A percentile compares a stretch with the other conserved stretches of the same genome.
phyloP scores from a whole-genome alignment of 768 basidiomycete genomes.

The Suillus discolor region DNA sequence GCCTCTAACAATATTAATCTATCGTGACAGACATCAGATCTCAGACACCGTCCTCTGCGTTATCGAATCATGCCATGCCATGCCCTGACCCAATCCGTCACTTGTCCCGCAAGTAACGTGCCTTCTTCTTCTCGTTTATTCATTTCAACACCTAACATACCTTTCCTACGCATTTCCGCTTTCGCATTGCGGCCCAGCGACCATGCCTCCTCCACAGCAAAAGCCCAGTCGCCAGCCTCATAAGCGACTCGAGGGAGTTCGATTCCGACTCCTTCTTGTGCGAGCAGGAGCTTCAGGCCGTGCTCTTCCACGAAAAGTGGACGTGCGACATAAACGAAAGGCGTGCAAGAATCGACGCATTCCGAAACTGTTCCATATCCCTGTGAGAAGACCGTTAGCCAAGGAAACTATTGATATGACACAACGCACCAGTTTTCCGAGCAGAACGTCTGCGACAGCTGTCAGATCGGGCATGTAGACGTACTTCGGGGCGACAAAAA shows the following conservation, averaged over 20 bases:
- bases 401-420: not conserved
- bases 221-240: constrained; percentile 75
- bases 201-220: constrained; percentile 60
- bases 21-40: not conserved
- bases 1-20: not conserved
- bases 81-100: constrained; percentile 52
- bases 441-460: constrained; percentile 69
- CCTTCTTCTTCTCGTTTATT: constrained; percentile 46
- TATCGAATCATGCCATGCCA: constrained; percentile 13
- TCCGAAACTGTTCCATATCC: constrained; percentile 85
- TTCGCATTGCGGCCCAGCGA: constrained; percentile 49
- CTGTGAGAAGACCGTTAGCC: constrained; percentile 33
- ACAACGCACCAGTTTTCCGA: constrained; percentile 73
- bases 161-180: constrained; percentile 46
- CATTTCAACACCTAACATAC: constrained; percentile 37
- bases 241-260: constrained; percentile 67
- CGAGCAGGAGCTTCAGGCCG: constrained; percentile 66
- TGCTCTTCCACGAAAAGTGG: constrained; percentile 84
- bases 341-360: constrained; percentile 73
- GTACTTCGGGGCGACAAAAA: constrained; percentile 75
- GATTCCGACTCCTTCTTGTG: constrained; percentile 65
- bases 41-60: not conserved
- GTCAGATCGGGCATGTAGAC: constrained; percentile 86
- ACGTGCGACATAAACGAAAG: constrained; percentile 79
- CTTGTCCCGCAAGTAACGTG: constrained; percentile 44